Conservation (phyloP, 192 early-diverging fungal genomes). For the Physocladia obscura region DNA sequence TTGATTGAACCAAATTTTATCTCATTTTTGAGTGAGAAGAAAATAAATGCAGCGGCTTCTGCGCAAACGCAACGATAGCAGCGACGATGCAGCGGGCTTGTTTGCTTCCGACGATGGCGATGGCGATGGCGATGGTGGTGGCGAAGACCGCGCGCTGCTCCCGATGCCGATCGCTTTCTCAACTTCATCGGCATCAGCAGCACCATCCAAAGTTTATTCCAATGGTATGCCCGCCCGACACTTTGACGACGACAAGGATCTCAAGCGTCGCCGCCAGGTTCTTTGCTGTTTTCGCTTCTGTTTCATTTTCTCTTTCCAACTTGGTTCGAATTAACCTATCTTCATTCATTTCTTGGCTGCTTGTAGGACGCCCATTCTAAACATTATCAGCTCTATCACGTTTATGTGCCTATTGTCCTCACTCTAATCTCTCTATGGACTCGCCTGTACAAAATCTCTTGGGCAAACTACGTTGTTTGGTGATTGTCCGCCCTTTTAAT, state of each 20-base stretch:
- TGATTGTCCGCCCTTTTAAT: slow-evolving; percentile 1
- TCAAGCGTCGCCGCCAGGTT: slow-evolving; percentile 15
- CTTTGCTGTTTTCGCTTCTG: too few species aligned
- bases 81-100: too few species aligned
- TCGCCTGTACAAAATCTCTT: slow-evolving; percentile 52
- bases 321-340: background rate
- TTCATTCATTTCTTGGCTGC: background rate
- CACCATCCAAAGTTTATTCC: too few species aligned
- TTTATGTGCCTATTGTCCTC: slow-evolving; percentile 30
- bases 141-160: too few species aligned
- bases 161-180: too few species aligned
- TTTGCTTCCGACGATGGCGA: too few species aligned
- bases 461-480: slow-evolving; percentile 53
- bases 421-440: slow-evolving; percentile 43
- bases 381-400: slow-evolving; percentile 6
- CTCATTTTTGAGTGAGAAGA: too few species aligned
- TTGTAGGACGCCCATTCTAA: background rate
- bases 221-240: background rate
- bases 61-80: too few species aligned
- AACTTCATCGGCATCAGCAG: too few species aligned
- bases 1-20: too few species aligned
- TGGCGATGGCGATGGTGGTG: too few species aligned
- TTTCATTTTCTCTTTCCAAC: background rate
- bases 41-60: too few species aligned
- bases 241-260: slow-evolving; percentile 15